phyloP scores from a whole-genome alignment of 2,329 filamentous ascomycete species.

The Fusarium denticulatum region DNA sequence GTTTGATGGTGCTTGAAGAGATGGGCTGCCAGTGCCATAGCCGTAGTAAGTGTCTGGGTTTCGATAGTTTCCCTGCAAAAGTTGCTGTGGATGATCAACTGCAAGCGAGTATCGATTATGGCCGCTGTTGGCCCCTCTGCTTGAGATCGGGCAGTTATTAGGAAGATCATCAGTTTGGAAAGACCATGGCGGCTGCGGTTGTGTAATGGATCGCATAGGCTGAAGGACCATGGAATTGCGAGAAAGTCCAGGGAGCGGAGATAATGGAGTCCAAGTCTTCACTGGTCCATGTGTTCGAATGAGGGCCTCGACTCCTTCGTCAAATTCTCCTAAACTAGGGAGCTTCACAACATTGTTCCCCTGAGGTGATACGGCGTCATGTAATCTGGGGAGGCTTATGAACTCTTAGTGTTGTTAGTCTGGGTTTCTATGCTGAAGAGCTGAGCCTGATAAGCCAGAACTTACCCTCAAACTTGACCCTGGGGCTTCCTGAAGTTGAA shows the following conservation, averaged over 20 bases:
- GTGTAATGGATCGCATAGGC: slow-evolving; percentile 23
- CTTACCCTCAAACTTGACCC: slow-evolving; percentile 48
- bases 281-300: slow-evolving; percentile 45
- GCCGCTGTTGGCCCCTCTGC: slow-evolving; percentile 25
- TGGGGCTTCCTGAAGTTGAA: slow-evolving; percentile 49
- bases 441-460: neutral
- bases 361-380: slow-evolving; percentile 27
- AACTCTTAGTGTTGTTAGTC: slow-evolving; percentile 39
- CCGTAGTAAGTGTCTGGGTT: slow-evolving; percentile 36
- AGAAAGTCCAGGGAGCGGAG: slow-evolving; percentile 42
- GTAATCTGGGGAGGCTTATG: slow-evolving; percentile 40
- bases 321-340: slow-evolving; percentile 52
- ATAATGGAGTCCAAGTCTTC: slow-evolving; percentile 43
- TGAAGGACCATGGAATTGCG: slow-evolving; percentile 40
- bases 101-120: slow-evolving; percentile 32
- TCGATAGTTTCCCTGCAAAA: slow-evolving; percentile 31
- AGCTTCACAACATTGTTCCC: slow-evolving; percentile 41
- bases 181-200: slow-evolving; percentile 28
- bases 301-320: slow-evolving; percentile 51
- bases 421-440: slow-evolving; percentile 16
- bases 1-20: slow-evolving; percentile 32
- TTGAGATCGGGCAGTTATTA: slow-evolving; percentile 12
- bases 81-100: slow-evolving; percentile 29
- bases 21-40: slow-evolving; percentile 38
- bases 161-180: slow-evolving; percentile 16